Conservation (phyloP, 176 grass and related monocot genomes). For the Rhynchospora pubera region DNA sequence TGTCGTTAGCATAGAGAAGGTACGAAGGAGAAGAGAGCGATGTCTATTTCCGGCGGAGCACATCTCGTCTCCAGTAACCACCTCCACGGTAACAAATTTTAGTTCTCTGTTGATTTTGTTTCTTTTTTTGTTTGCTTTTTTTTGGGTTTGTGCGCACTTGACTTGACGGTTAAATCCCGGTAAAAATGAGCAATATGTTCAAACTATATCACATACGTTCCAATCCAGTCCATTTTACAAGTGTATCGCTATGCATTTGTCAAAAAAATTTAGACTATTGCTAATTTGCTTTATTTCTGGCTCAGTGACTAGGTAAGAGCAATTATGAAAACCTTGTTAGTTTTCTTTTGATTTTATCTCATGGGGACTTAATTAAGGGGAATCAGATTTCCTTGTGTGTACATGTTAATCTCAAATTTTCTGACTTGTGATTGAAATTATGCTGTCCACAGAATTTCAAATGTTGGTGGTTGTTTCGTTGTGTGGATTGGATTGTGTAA, state of each 20-base stretch:
- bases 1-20: background rate
- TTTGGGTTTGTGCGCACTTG: background rate
- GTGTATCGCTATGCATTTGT: background rate
- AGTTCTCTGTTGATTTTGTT: background rate
- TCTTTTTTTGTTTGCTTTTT: background rate
- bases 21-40: background rate
- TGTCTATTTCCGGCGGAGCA: conserved; percentile 12
- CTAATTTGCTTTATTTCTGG: background rate
- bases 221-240: background rate
- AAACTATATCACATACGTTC: background rate
- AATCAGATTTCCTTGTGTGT: background rate
- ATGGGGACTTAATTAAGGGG: background rate
- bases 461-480: background rate
- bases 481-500: background rate
- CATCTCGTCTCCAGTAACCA: conserved; percentile 15
- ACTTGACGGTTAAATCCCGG: background rate
- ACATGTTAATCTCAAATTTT: background rate
- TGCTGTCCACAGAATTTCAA: background rate
- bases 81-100: background rate
- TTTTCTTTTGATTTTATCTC: too few species aligned
- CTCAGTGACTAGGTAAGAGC: background rate
- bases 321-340: too few species aligned
- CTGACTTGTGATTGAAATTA: background rate
- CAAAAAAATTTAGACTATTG: background rate
- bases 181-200: background rate